A percentile compares a stretch with the other conserved stretches of the same genome.
These are phyloP conservation scores for Candida schatavii DNA, from an alignment of 805 yeast species.

Conservation along the genomic window DNA sequence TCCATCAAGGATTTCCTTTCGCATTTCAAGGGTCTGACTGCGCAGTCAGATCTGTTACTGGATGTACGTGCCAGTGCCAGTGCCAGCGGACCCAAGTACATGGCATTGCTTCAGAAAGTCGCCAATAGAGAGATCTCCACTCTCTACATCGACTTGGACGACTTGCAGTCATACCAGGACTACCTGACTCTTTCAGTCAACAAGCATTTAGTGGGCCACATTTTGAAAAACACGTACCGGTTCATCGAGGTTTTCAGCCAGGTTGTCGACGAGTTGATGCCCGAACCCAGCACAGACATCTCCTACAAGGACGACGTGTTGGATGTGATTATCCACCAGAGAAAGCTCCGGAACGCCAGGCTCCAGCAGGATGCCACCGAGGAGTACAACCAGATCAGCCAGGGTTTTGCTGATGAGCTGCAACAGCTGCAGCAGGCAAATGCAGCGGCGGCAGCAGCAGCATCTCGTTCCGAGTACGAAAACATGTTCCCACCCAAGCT, in stretches of 20 bases:
- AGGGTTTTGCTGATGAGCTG: conserved; percentile 24
- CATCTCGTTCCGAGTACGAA: conserved; percentile 13
- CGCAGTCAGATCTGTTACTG: conserved; percentile 27
- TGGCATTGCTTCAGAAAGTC: conserved; percentile 67
- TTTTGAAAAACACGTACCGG: conserved; percentile 72
- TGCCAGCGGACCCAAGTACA: conserved; percentile 64
- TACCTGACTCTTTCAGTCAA: conserved; percentile 20
- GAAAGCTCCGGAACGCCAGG: conserved; percentile 78
- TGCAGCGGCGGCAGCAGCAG: conserved; percentile 14
- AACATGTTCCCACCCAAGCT: conserved; percentile 80
- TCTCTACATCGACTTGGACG: conserved; percentile 77
- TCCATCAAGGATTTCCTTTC: conserved; percentile 62
- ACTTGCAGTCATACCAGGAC: conserved; percentile 67
- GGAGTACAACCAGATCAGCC: conserved; percentile 48
- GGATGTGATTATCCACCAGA: conserved; percentile 89
- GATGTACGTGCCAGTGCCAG: conserved; percentile 16
- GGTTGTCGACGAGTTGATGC: conserved; percentile 79
- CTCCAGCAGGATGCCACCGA: conserved; percentile 64
- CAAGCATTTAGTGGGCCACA: conserved; percentile 47
- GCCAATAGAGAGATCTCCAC: conserved; percentile 80
- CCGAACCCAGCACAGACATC: conserved; percentile 79
- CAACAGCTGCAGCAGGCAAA: conserved; percentile 13
- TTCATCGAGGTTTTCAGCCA: conserved; percentile 74
- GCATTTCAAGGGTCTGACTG: conserved; percentile 52
- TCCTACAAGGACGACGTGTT: conserved; percentile 83